Percentiles rank a stretch among this genome's conserved stretches.
These are phyloP conservation scores for Rosa rugosa DNA, from an alignment of 306 rosid genomes.

Conservation along the genomic window DNA sequence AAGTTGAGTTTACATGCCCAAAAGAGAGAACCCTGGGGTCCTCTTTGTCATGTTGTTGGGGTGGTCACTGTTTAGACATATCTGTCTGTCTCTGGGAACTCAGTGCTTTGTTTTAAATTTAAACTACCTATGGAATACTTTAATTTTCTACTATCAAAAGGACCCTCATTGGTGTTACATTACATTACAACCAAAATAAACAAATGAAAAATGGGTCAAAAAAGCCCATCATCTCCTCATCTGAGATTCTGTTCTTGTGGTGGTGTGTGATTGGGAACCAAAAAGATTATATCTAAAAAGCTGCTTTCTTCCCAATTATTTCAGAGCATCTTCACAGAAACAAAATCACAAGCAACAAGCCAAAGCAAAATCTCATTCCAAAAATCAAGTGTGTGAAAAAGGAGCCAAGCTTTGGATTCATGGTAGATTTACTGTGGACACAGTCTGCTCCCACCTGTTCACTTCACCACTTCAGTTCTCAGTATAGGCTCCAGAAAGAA, in stretches of 20 bases:
- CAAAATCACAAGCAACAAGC: slow-evolving; percentile 21
- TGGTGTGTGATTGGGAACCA: slow-evolving; percentile 63
- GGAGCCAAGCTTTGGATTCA: slow-evolving; percentile 28
- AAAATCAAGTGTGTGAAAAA: slow-evolving; percentile 1
- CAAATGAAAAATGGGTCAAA: slow-evolving; percentile 56
- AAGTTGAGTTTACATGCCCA: slow-evolving; percentile 56
- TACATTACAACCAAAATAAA: slow-evolving; percentile 12
- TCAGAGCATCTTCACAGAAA: slow-evolving; percentile 61
- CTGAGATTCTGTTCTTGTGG: slow-evolving; percentile 90
- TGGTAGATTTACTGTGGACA: slow-evolving; percentile 37
- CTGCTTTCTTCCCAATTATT: slow-evolving; percentile 60
- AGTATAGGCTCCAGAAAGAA: slow-evolving; percentile 23
- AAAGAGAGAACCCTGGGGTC: slow-evolving; percentile 49
- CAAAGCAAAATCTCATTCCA: slow-evolving; percentile 12
- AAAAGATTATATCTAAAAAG: slow-evolving; percentile 66
- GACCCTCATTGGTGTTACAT: slow-evolving; percentile 26
- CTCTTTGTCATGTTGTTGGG: slow-evolving; percentile 66
- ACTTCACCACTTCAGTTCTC: slow-evolving; percentile 30
- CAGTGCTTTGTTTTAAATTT: slow-evolving; percentile 49
- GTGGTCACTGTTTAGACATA: slow-evolving; percentile 57
- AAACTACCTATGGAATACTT: slow-evolving; percentile 30
- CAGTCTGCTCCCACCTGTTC: slow-evolving; percentile 38
- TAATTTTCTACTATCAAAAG: slow-evolving; percentile 31
- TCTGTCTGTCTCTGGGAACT: slow-evolving; percentile 36
- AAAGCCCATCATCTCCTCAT: slow-evolving; percentile 62